These are phyloP conservation scores for Colletotrichum graminicola DNA, from an alignment of 2,329 filamentous ascomycete species.

Conservation along the genomic window DNA sequence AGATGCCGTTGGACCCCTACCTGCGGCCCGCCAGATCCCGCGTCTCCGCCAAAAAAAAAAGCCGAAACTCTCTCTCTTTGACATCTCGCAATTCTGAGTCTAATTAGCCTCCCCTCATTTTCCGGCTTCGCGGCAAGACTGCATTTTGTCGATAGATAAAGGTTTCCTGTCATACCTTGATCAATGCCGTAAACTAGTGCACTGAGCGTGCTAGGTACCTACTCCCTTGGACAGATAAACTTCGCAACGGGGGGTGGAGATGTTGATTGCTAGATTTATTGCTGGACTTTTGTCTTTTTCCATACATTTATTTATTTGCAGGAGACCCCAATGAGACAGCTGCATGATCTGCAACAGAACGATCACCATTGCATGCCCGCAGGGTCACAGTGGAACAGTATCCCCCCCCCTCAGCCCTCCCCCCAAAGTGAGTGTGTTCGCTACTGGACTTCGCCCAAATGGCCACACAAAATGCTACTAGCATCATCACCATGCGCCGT, in stretches of 20 bases:
- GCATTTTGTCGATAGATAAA: background rate
- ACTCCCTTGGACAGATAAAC: background rate
- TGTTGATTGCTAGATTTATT: background rate
- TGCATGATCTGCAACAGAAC: background rate
- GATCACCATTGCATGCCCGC: background rate
- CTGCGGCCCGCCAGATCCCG: slow-evolving; percentile 19
- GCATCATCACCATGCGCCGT: slow-evolving; percentile 28
- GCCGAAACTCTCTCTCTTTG: slow-evolving; percentile 5
- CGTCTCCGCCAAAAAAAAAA: background rate
- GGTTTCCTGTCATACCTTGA: too few species aligned
- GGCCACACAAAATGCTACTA: background rate
- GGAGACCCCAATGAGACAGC: background rate
- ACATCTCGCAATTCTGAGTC: background rate
- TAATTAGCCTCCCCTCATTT: background rate
- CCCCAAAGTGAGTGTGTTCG: background rate
- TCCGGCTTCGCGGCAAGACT: background rate
- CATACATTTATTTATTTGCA: background rate
- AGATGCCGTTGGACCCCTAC: slow-evolving; percentile 1
- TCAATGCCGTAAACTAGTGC: background rate
- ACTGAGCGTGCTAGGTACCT: background rate
- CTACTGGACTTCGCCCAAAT: background rate
- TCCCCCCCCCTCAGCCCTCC: too few species aligned
- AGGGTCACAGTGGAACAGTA: background rate
- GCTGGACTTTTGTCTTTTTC: background rate
- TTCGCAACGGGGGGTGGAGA: background rate